A percentile compares a stretch with the other conserved stretches of the same genome.
Evolutionary conservation across 192 early-diverging fungal genomes (phyloP).

Genomic region (Coemansia sp.): DNA sequence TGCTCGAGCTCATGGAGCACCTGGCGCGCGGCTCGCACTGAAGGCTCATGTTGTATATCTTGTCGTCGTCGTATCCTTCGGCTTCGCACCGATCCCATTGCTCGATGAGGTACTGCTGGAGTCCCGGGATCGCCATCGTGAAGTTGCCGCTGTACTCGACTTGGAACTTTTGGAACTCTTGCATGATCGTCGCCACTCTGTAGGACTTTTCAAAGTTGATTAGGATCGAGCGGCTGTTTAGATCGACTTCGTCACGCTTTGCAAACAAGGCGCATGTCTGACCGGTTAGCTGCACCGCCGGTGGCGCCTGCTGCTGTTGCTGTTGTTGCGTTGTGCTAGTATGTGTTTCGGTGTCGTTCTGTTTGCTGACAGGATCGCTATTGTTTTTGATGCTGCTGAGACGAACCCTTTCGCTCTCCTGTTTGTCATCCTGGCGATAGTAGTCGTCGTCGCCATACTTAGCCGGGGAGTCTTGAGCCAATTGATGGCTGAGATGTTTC

Average conservation of each 20-base stretch:
- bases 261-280: slow-evolving; percentile 49
- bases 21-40: slow-evolving; percentile 41
- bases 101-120: slow-evolving; percentile 53
- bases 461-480: neutral
- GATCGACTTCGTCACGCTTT: slow-evolving; percentile 26
- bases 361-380: neutral
- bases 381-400: neutral
- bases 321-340: neutral
- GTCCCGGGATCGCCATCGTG: slow-evolving; percentile 49
- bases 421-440: neutral
- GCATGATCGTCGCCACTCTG: slow-evolving; percentile 60
- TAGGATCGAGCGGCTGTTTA: slow-evolving; percentile 48
- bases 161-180: slow-evolving; percentile 76
- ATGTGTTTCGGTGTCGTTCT: neutral
- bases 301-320: neutral
- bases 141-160: slow-evolving; percentile 64
- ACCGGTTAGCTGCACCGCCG: slow-evolving; percentile 35
- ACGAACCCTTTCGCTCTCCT: neutral
- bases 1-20: neutral
- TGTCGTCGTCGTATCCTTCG: slow-evolving; percentile 49
- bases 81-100: slow-evolving; percentile 41
- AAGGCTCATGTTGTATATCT: slow-evolving; percentile 46
- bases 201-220: slow-evolving; percentile 85
- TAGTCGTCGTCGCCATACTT: neutral
- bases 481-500: neutral